Evolutionary conservation across 31 red algal genomes (phyloP), one percentile per base, ranked within the genome.

Genomic region (Asparagopsis taxiformis): DNA sequence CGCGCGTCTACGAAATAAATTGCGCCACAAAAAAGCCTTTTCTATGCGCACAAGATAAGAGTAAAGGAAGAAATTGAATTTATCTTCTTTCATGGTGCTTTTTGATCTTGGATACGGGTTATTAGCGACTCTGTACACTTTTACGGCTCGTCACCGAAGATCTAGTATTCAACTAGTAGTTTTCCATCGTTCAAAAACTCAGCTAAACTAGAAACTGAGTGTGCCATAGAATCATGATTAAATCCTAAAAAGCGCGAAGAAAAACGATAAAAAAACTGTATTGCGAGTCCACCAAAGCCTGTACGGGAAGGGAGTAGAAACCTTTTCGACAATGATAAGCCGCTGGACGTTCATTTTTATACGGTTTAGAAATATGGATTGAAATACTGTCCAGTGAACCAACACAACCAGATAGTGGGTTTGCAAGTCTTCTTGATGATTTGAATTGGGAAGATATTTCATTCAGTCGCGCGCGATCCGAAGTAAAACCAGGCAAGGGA

Each of bases 331-430:
- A 67, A 43, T 21, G 9, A 35, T 43, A 67, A 25, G 28, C 23
- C 37, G 20, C 17, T 13, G 8, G 35, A 43, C 13, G 13, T 46
- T 9, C 63, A 43, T 44, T 49, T 44, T 44, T 43, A n/a, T 48
- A 32, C 56, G 65, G n/a, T n/a, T n/a, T n/a, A n/a, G n/a, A n/a
- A n/a, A n/a, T n/a, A n/a, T n/a, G n/a, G n/a, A n/a, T n/a, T n/a
- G 60, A 29, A 17, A 80, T 80, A 15, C 75, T 26, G 1, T 68
- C 60, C 16, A 68, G 26, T 1, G 63, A 26, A 0, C 61, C 41
- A 37, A 68, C 36, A 36, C 37, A 80, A 20, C 75, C 75, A 25
- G n/a, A n/a, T n/a, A n/a, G n/a, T n/a, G n/a, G n/a, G n/a, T n/a
- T n/a, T n/a, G n/a, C n/a, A n/a, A n/a, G n/a, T n/a, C n/a, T n/a